These are phyloP conservation scores for Bolboschoenus planiculmis DNA, from an alignment of 176 grass and related monocot species.

Conservation along the genomic window DNA sequence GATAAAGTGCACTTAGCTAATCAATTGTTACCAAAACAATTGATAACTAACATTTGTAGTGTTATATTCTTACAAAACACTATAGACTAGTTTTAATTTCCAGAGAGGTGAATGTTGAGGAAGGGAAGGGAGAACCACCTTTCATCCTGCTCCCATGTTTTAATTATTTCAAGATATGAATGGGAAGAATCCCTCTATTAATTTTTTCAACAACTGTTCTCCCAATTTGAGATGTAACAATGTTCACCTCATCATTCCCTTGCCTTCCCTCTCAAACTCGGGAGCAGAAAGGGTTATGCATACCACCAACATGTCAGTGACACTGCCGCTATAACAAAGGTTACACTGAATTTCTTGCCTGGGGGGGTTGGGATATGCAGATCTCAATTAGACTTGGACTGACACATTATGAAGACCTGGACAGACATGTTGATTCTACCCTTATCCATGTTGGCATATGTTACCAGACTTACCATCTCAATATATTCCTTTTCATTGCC, in stretches of 20 bases:
- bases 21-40: background rate
- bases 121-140: too few species aligned
- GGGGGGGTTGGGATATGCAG: background rate
- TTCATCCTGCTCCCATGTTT: too few species aligned
- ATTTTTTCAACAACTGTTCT: too few species aligned
- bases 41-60: background rate
- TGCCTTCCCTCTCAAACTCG: too few species aligned
- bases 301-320: background rate
- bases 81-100: too few species aligned
- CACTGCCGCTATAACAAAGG: background rate
- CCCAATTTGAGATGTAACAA: too few species aligned
- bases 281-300: background rate
- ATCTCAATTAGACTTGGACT: background rate
- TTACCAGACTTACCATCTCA: slow-evolving; percentile 59
- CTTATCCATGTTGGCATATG: slow-evolving; percentile 3
- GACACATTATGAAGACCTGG: background rate
- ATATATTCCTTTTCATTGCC: slow-evolving; percentile 82
- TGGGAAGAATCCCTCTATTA: too few species aligned
- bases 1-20: background rate
- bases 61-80: background rate
- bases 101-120: too few species aligned
- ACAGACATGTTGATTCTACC: background rate
- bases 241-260: too few species aligned
- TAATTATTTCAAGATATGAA: too few species aligned
- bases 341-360: background rate